Evolutionary conservation across 495 filamentous ascomycete genomes (phyloP), one percentile per base, ranked within the genome.

Genomic region (Aspergillus conjunctus): DNA sequence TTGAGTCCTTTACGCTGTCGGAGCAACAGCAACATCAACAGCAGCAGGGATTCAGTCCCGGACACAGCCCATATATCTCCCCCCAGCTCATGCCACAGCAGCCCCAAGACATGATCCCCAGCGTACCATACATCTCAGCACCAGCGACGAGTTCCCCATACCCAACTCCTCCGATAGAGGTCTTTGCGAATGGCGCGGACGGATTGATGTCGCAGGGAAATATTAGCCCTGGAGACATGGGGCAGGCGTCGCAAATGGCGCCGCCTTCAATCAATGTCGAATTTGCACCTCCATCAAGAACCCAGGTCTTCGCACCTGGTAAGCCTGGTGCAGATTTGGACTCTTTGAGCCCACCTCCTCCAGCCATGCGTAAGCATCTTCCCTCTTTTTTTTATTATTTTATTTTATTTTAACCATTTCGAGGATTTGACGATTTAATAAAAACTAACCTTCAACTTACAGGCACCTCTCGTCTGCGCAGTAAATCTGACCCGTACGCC

Each of bases 211-310:
- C 60, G 11, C 64, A 66, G 60, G 51, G 70, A 51, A 70, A 70
- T 49, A 64, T 68, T 39, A 63, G 64, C 21, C 77, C 73, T 53
- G 76, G 75, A 44, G 88, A 89, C 48, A 83, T 89, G 65, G 85
- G 85, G n/a, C 83, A 87, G 61, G 83, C 85, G 10, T 87, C 88
- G 37, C 85, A 90, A 62, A 90, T 92, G 79, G 87, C 87, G 7
- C 90, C 92, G 34, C 91, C 91, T 0, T 90, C 92, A 44, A 97
- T 98, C 70, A 94, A 92, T 67, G 91, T 98, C 64, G 88, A 96
- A 70, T 91, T 91, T 71, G 94, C 93, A 6, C 93, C 93, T 21
- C 92, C 92, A n/a, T 83, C 91, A 11, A 79, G 83, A 50, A 87
- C 85, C 66, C 83, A 78, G 21, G 87, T 82, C 52, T 91, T 95